Evolutionary conservation across 768 basidiomycete genomes (phyloP).

Genomic region (Amanita polypyramis): DNA sequence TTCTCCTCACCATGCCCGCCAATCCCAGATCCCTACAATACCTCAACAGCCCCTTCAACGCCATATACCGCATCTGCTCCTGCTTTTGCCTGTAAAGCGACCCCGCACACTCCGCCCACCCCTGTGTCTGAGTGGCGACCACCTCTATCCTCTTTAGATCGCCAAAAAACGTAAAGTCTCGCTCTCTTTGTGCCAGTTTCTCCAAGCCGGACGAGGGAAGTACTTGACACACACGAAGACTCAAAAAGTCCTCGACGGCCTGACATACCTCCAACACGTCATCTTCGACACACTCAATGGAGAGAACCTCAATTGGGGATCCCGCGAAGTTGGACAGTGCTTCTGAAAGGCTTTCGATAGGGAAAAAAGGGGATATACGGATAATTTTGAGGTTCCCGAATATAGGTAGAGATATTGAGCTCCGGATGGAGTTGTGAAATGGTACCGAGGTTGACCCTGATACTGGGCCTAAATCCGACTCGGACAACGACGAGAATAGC

Average conservation of each 20-base stretch:
- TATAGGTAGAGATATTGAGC: background rate
- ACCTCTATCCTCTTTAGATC: background rate
- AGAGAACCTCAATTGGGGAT: conserved; percentile 47
- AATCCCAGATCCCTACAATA: conserved; percentile 39
- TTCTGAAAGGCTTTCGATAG: conserved; percentile 47
- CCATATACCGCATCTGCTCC: conserved; percentile 24
- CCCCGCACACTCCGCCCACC: background rate
- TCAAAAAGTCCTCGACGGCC: conserved; percentile 47
- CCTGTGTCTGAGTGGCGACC: background rate
- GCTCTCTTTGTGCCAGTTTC: conserved; percentile 25
- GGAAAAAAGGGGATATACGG: conserved; percentile 53
- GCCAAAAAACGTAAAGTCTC: conserved; percentile 28
- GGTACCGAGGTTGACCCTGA: background rate
- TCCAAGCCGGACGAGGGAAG: background rate
- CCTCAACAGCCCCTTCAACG: conserved; percentile 35
- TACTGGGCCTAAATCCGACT: background rate
- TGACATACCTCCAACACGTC: conserved; percentile 53
- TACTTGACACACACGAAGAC: conserved; percentile 24
- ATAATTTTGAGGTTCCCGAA: conserved; percentile 41
- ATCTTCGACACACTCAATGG: conserved; percentile 50
- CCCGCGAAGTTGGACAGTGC: conserved; percentile 48
- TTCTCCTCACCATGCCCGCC: conserved; percentile 20
- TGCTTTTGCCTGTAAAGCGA: conserved; percentile 12
- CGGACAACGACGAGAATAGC: background rate
- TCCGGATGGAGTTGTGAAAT: no score